Base-by-base conservation (phyloP, 1,284 basidiomycete species). In the Pulchroboletus neoregius region DNA sequence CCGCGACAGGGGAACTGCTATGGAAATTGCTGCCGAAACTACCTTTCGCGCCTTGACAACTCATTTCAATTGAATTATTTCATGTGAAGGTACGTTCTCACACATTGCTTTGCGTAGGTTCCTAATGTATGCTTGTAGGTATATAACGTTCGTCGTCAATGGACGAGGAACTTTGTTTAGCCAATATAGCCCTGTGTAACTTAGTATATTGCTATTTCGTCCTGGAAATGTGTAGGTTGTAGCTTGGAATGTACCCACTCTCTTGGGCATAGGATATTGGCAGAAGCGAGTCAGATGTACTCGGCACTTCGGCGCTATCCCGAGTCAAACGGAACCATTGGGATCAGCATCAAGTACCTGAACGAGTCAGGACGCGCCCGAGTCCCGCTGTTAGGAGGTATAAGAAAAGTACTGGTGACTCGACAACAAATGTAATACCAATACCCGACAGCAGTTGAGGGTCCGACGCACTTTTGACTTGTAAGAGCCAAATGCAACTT, bases 21-120 rank as follows among this genome's bases (percentile, higher is more conserved):
- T 66, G 65, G 65, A 67, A 43, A 30, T 46, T 6, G 61, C 61
- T 34, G 63, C 61, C 13, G 61, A 66, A 48, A 41, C 43, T 16
- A 58, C 60, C 10, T 64, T 56, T 43, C 54, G 52, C 16, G 60
- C 60, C 11, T 22, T 61, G 38, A 46, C 57, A 13, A 35, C 58
- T 18, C 44, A 60, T 28, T 23, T 42, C 12, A 60, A 44, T 35
- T 61, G 34, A 61, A 20, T 38, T 34, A 42, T 30, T 30, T 38
- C 35, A 30, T 23, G 10, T 35, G 38, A 49, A 43, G 55, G 46
- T 49, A 24, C 43, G 39, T 28, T 24, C 31, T 35, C 30, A 36
- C 8, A 28, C 27, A 45, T 18, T n/a, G 18, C 13, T 15, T 28
- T 42, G 16, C n/a, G 24, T 22, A 5, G 20, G 18, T 18, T 39